Conservation (phyloP, 169 alveolate genomes). For the Pseudocohnilembus persalinus region DNA sequence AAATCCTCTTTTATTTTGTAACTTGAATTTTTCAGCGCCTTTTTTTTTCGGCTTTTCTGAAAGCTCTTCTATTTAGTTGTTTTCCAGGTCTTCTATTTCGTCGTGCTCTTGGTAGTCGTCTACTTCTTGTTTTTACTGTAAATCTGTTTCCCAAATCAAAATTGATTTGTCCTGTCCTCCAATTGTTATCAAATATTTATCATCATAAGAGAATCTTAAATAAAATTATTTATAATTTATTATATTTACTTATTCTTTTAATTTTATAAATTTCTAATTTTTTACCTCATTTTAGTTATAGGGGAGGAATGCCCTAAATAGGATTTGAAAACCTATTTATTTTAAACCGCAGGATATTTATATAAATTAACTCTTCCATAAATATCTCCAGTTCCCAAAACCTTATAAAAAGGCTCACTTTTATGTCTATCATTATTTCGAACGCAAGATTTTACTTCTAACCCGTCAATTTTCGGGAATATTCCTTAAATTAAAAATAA, state of each 20-base stretch:
- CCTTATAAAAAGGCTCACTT: no score
- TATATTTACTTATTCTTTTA: no score
- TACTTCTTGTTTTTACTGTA: constrained; percentile 38
- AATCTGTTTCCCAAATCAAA: constrained; percentile 84
- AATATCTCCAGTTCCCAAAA: constrained; percentile 84
- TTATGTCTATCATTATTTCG: constrained; percentile 53
- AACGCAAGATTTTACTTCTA: constrained; percentile 70
- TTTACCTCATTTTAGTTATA: constrained; percentile 61
- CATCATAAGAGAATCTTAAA: constrained; percentile 76
- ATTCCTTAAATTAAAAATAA: no score
- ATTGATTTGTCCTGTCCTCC: constrained; percentile 87
- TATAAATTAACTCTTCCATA: constrained; percentile 76
- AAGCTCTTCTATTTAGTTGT: constrained; percentile 5
- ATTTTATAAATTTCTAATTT: no score
- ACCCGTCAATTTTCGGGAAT: constrained; percentile 68
- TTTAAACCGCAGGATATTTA: constrained; percentile 77
- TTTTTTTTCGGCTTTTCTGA: constrained; percentile 40
- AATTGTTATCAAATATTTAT: constrained; percentile 67
- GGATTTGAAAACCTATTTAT: constrained; percentile 58
- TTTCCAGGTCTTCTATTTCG: constrained; percentile 33
- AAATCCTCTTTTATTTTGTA: constrained; percentile 50
- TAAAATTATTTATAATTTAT: no score
- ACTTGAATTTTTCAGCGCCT: constrained; percentile 49
- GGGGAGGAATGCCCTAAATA: constrained; percentile 83
- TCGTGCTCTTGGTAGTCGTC: constrained; percentile 58